Conservation (phyloP, 495 filamentous ascomycete genomes). For the Rhypophila decipiens region DNA sequence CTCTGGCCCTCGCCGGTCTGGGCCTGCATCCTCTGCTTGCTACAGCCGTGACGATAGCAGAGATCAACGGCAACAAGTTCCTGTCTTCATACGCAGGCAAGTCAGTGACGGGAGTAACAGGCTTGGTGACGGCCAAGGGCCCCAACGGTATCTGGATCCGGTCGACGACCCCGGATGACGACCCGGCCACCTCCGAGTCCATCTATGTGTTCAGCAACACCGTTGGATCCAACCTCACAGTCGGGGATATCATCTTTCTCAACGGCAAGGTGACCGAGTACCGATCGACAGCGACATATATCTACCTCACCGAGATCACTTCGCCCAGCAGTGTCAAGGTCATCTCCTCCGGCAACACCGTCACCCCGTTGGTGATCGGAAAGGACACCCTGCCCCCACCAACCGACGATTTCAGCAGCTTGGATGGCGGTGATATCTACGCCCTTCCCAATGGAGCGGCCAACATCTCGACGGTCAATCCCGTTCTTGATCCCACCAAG, state of each 20-base stretch:
- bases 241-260: constrained; percentile 53
- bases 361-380: constrained; percentile 47
- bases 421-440: constrained; percentile 51
- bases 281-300: constrained; percentile 40
- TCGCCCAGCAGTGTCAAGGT: constrained; percentile 39
- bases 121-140: constrained; percentile 54
- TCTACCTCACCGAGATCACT: constrained; percentile 53
- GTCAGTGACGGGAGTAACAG: constrained; percentile 46
- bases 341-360: constrained; percentile 36
- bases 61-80: constrained; percentile 57
- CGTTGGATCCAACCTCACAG: constrained; percentile 31
- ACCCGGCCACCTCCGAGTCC: constrained; percentile 39
- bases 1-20: constrained; percentile 12
- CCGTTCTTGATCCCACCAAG: constrained; percentile 41
- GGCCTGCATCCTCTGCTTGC: constrained; percentile 18
- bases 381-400: constrained; percentile 43
- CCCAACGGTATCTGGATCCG: constrained; percentile 53
- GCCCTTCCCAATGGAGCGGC: constrained; percentile 46
- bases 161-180: constrained; percentile 42
- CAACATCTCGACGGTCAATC: constrained; percentile 48
- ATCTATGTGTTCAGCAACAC: constrained; percentile 49
- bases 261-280: constrained; percentile 51
- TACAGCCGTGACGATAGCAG: constrained; percentile 46
- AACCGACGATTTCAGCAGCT: constrained; percentile 40
- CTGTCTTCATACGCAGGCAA: constrained; percentile 48